Evolutionary conservation across 345 rosid species (phyloP).

Genomic region (Jatropha curcas): DNA sequence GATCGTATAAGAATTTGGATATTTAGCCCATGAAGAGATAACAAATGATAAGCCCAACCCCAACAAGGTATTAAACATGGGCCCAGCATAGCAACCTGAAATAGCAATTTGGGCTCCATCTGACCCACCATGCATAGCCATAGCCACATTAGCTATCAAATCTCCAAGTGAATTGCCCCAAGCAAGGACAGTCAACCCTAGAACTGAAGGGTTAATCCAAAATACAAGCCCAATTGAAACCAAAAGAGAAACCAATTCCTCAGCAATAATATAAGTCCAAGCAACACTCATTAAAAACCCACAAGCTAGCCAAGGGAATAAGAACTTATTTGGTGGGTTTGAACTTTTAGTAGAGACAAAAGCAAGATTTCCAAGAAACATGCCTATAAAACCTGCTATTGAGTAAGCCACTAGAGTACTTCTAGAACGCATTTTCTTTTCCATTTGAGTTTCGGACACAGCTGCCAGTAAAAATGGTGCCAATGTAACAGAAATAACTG

Average conservation of each 20-base stretch:
- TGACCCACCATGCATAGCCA: slow-evolving; percentile 75
- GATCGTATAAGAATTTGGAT: slow-evolving; percentile 56
- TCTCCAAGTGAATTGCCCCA: slow-evolving; percentile 98
- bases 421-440: slow-evolving; percentile 29
- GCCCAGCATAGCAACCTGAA: slow-evolving; percentile 93
- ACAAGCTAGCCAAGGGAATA: slow-evolving; percentile 69
- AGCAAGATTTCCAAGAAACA: slow-evolving; percentile 62
- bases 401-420: slow-evolving; percentile 46
- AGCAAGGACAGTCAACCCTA: slow-evolving; percentile 86
- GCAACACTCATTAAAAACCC: slow-evolving; percentile 87
- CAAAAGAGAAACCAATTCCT: slow-evolving; percentile 72
- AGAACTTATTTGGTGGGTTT: slow-evolving; percentile 65
- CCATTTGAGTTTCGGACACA: slow-evolving; percentile 45
- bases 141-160: slow-evolving; percentile 69
- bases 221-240: slow-evolving; percentile 62
- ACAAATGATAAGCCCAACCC: slow-evolving; percentile 72
- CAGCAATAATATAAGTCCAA: slow-evolving; percentile 86
- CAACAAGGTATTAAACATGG: slow-evolving; percentile 77
- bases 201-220: slow-evolving; percentile 76
- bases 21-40: slow-evolving; percentile 58
- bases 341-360: slow-evolving; percentile 49
- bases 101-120: slow-evolving; percentile 85
- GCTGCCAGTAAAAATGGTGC: slow-evolving; percentile 75
- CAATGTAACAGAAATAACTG: slow-evolving; percentile 57
- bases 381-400: slow-evolving; percentile 50